Conservation (phyloP, 345 rosid genomes). For the Dovyalis caffra region DNA sequence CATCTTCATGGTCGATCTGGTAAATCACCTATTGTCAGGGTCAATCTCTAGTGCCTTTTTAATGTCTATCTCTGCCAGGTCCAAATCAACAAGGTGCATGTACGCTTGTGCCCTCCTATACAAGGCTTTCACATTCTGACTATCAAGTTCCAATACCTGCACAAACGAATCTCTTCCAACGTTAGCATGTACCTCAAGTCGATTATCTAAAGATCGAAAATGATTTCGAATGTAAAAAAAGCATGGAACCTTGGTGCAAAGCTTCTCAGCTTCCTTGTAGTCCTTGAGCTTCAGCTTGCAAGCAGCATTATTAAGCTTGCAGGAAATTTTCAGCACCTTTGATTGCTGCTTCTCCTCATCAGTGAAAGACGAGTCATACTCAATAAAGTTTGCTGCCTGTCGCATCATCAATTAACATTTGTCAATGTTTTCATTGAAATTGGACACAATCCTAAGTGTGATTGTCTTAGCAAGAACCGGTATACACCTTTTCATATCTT, state of each 20-base stretch:
- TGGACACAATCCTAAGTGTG: no score
- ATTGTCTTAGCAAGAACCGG: background rate
- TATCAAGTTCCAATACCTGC: slow-evolving; percentile 66
- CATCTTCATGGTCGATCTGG: background rate
- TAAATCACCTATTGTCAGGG: slow-evolving; percentile 62
- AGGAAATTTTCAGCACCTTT: slow-evolving; percentile 72
- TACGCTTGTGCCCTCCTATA: slow-evolving; percentile 83
- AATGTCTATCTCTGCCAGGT: slow-evolving; percentile 75
- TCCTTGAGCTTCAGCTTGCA: slow-evolving; percentile 83
- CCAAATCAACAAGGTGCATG: slow-evolving; percentile 61
- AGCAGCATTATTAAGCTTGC: slow-evolving; percentile 87
- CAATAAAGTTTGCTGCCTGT: slow-evolving; percentile 80
- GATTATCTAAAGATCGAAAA: no score
- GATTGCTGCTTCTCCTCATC: slow-evolving; percentile 86
- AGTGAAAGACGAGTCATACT: slow-evolving; percentile 67
- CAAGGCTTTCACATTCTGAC: slow-evolving; percentile 70
- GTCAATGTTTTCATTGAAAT: no score
- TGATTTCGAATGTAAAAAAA: background rate
- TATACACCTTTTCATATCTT: slow-evolving; percentile 83
- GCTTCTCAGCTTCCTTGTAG: slow-evolving; percentile 71
- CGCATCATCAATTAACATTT: background rate
- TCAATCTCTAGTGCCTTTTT: slow-evolving; percentile 85
- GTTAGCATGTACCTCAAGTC: background rate
- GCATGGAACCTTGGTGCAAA: slow-evolving; percentile 59
- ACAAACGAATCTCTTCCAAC: background rate